Percentiles rank a stretch among this genome's conserved stretches.
Conservation (phyloP, 345 rosid genomes). For the Isatis tinctoria region DNA sequence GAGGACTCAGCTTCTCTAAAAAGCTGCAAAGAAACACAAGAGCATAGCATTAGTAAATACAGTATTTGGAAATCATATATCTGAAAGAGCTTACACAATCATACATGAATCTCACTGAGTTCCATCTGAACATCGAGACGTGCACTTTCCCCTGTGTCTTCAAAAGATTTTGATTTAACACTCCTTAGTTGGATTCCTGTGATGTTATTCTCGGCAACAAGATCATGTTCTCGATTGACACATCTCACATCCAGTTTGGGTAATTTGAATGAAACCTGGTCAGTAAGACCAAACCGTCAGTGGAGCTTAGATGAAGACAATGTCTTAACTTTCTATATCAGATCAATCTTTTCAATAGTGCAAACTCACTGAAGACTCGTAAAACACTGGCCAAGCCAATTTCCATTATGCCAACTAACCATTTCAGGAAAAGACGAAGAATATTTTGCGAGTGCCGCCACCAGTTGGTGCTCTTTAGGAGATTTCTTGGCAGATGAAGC, state of each 20-base stretch:
- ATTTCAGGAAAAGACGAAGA: constrained; percentile 74
- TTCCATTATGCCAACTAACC: constrained; percentile 48
- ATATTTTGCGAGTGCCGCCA: constrained; percentile 54
- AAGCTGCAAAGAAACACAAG: constrained; percentile 56
- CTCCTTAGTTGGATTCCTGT: constrained; percentile 75
- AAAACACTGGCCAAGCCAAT: background rate
- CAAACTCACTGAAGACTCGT: background rate
- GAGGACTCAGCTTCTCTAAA: constrained; percentile 74
- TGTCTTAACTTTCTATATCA: background rate
- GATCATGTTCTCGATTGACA: constrained; percentile 59
- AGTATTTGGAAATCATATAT: constrained; percentile 14
- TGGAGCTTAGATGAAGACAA: background rate
- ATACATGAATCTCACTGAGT: constrained; percentile 94
- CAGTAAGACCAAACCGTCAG: constrained; percentile 2
- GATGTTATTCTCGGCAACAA: constrained; percentile 70
- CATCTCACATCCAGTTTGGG: constrained; percentile 84
- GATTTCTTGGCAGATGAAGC: constrained; percentile 39
- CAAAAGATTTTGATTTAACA: constrained; percentile 60
- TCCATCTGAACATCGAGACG: constrained; percentile 91
- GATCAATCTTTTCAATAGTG: background rate
- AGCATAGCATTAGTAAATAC: constrained; percentile 17
- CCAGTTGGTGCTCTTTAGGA: constrained; percentile 42
- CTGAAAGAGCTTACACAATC: constrained; percentile 23
- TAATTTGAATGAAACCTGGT: constrained; percentile 66
- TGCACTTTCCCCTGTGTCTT: constrained; percentile 90